A percentile compares a stretch with the other conserved stretches of the same genome.
Conservation (phyloP, 2,329 filamentous ascomycete genomes). For the Diaporthe sp. region DNA sequence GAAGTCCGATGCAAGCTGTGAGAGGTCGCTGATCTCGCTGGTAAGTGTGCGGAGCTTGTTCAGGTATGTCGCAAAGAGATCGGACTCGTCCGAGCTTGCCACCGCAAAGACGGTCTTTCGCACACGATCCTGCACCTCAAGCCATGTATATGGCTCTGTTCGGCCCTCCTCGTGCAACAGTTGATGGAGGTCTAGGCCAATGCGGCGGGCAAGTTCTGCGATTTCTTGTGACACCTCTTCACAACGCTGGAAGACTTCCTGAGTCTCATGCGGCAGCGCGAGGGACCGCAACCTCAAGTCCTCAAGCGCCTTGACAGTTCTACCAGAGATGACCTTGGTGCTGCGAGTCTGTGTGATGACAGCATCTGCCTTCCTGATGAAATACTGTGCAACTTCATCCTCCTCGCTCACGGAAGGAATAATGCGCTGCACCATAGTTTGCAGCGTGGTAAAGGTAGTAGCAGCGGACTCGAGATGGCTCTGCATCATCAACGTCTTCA, state of each 20-base stretch:
- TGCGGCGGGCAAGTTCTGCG: conserved; percentile 74
- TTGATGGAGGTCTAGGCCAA: conserved; percentile 76
- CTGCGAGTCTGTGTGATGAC: conserved; percentile 83
- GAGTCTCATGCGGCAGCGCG: conserved; percentile 77
- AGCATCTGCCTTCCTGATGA: conserved; percentile 78
- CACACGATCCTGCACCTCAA: conserved; percentile 76
- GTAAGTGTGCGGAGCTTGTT: conserved; percentile 76
- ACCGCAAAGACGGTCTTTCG: conserved; percentile 65
- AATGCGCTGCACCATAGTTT: conserved; percentile 76
- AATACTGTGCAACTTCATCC: conserved; percentile 73
- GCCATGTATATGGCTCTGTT: conserved; percentile 74
- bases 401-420: conserved; percentile 71
- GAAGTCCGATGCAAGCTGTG: conserved; percentile 77
- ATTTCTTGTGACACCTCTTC: conserved; percentile 76
- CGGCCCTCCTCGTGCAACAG: conserved; percentile 81
- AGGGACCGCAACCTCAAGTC: conserved; percentile 84
- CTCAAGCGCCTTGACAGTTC: conserved; percentile 81
- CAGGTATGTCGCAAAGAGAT: conserved; percentile 78
- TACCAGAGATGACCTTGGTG: conserved; percentile 85
- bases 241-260: conserved; percentile 78
- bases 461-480: conserved; percentile 86
- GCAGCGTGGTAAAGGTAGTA: conserved; percentile 73
- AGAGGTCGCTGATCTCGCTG: conserved; percentile 77
- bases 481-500: conserved; percentile 82
- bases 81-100: conserved; percentile 72